Evolutionary conservation across 352 stramenopile species (phyloP), one percentile per base, ranked within the genome.

Genomic region (Phytophthora macrochlamydospora): DNA sequence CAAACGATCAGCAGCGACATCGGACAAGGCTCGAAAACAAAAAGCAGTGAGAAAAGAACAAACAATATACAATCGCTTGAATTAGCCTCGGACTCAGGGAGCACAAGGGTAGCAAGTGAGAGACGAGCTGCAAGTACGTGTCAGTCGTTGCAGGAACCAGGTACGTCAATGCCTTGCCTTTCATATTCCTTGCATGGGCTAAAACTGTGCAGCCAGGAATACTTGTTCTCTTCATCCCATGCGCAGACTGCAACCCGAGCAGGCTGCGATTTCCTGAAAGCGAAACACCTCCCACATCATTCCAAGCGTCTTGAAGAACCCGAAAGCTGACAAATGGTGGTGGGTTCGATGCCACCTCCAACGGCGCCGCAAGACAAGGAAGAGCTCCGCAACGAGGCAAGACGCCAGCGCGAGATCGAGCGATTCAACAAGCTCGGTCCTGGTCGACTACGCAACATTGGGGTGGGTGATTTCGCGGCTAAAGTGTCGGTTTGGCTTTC

Each of bases 371-470:
- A 69, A 65, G 42, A 73, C 49, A 70, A 72, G 45, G 85, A 93
- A 5, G 71, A 78, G 32, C 67, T 86, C 33, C 76, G 83, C 2
- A 51, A 83, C n/a, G 79, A 90, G 31, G 85, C 83, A 40, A 75
- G 81, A 7, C 78, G 83, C 28, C 74, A 81, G 56, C 81, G 85
- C 4, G 85, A 93, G 65, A 73, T 79, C 37, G 85, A 92, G 48
- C 83, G 85, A 3, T 45, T 73, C 30, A 92, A 92, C 64, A 92
- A 91, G 51, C 73, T 91, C 8, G 78, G 78, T 0, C 79, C 78
- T 24, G 85, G 85, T 31, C 67, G 83, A 3, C 78, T 94, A 57
- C 83, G 83, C 44, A 81, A 51, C 56, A 94, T 91, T 54, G 85
- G 83, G 1, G 85, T 93, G 50, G 24, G 81, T 24, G 18, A 24